These are phyloP conservation scores for Blastobotrys apis DNA, from an alignment of 1,139 yeast genomes.

Conservation along the genomic window DNA sequence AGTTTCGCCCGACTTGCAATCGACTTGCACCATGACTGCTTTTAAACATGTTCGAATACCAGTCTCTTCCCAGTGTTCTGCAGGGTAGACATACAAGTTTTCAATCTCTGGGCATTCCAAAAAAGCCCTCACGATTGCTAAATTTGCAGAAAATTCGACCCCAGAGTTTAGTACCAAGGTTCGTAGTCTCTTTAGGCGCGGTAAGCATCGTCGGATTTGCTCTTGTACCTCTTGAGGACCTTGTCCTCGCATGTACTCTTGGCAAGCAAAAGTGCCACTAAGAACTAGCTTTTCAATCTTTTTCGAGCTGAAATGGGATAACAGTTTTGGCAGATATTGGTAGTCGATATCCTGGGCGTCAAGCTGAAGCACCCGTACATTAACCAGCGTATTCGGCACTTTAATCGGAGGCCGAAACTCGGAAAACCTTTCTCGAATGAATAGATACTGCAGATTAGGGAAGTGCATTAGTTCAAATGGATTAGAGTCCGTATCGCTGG, in stretches of 20 bases:
- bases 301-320: slow-evolving; percentile 5
- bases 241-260: slow-evolving; percentile 3
- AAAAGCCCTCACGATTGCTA: slow-evolving; percentile 7
- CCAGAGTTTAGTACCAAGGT: slow-evolving; percentile 6
- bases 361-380: slow-evolving; percentile 5
- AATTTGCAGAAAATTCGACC: slow-evolving; percentile 2
- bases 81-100: slow-evolving; percentile 5
- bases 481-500: not conserved
- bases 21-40: not conserved
- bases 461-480: slow-evolving; percentile 5
- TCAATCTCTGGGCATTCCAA: not conserved
- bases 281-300: slow-evolving; percentile 4
- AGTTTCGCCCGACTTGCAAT: slow-evolving; percentile 2
- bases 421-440: slow-evolving; percentile 1
- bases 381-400: slow-evolving; percentile 2
- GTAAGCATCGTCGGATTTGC: not conserved
- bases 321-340: slow-evolving; percentile 4
- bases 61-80: slow-evolving; percentile 2
- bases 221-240: not conserved
- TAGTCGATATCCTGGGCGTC: not conserved
- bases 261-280: slow-evolving; percentile 11
- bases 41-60: not conserved
- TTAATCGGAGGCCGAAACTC: not conserved
- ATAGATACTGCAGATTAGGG: slow-evolving; percentile 6
- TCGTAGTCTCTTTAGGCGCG: slow-evolving; percentile 1